Evolutionary conservation across 306 rosid genomes (phyloP), one percentile per base, ranked within the genome.

Genomic region (Vachellia collinsii): DNA sequence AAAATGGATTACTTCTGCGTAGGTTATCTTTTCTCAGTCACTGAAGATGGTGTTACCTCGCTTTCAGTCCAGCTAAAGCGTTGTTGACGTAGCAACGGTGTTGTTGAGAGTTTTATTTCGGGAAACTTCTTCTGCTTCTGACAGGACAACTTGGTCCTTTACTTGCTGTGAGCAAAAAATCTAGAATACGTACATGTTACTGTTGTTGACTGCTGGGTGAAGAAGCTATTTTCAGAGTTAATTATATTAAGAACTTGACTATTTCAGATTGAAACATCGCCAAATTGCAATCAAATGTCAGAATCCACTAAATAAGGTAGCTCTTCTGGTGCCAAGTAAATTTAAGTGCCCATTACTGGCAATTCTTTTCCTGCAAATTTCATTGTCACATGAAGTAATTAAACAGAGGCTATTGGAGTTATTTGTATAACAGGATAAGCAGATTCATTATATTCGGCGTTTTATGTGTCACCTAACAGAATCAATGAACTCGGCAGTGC

Each of bases 21-120:
- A 62, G 37, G 54, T 20, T 63, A 75, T 82, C 59, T 64, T 82
- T 83, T 80, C 59, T 59, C 56, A 69, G 79, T 77, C 56, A 80
- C 75, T 83, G 81, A 20, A 67, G 69, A 37, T 54, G 85, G 74
- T 87, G 72, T 4, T 23, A 56, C 65, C 72, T 86, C 87, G 62
- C 76, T 83, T 81, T 86, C 87, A 1, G 19, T 75, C 75, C 80
- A 86, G 83, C 83, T 66, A 23, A 79, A 47, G 34, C 37, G 44
- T 58, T 77, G 51, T 83, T 80, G 87, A 83, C 89, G 54, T 77
- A 68, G 70, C 87, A 86, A 77, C 86, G 71, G 77, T 79, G 77
- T 10, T 53, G 76, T 22, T 43, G 8, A 50, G 29, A 56, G 12
- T n/a, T 56, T 36, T 37, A 25, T 51, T 38, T 69, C 22, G 4